phyloP scores from a whole-genome alignment of 306 rosid genomes.

The Cicer chorassanicum region DNA sequence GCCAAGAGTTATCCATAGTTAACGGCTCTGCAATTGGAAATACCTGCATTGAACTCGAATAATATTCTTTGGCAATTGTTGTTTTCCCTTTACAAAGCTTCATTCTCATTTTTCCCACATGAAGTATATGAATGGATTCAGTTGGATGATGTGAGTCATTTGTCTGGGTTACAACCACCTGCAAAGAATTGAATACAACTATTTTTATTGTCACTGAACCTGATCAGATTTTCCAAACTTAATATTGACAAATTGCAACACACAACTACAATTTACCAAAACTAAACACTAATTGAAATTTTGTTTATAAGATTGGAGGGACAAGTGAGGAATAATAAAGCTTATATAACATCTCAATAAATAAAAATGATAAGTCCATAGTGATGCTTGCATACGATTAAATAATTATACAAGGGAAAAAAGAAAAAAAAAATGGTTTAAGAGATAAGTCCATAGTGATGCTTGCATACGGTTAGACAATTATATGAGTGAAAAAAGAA shows the following conservation, averaged over 20 bases:
- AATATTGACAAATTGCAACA: not conserved
- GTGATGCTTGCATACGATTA: not conserved
- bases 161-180: constrained; percentile 92
- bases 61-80: constrained; percentile 82
- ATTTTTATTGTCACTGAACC: constrained; percentile 28
- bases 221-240: not conserved
- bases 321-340: not conserved
- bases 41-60: constrained; percentile 97
- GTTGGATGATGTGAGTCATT: constrained; percentile 72
- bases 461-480: not conserved
- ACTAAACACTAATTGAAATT: not conserved
- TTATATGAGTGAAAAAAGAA: not conserved
- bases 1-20: constrained; percentile 5
- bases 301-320: not conserved
- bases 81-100: constrained; percentile 84
- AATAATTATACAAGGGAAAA: not conserved
- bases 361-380: not conserved
- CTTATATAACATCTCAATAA: constrained; percentile 8
- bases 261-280: too few species aligned
- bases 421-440: not conserved
- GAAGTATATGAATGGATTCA: constrained; percentile 81
- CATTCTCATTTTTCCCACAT: constrained; percentile 97
- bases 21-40: constrained; percentile 5
- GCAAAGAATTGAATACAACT: constrained; percentile 43
- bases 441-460: constrained; percentile 21